Evolutionary conservation across 176 grass and related monocot species (phyloP).

Genomic region (Carex myosuroides): DNA sequence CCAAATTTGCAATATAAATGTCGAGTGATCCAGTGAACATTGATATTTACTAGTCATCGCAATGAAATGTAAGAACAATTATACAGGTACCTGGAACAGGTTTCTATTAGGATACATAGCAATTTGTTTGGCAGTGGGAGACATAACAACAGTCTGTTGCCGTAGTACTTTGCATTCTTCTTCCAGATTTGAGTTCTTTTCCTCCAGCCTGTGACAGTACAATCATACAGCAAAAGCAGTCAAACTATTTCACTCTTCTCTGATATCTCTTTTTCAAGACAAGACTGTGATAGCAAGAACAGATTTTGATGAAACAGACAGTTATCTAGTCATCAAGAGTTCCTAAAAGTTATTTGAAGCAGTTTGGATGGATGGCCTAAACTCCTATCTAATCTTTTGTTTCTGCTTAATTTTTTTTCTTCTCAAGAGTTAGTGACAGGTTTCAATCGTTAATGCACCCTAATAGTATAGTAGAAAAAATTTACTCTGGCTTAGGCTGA

Average conservation of each 20-base stretch:
- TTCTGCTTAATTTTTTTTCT: neutral
- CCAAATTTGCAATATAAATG: slow-evolving; percentile 26
- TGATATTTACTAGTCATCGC: slow-evolving; percentile 25
- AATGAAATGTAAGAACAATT: slow-evolving; percentile 25
- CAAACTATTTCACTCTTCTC: neutral
- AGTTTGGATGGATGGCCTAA: neutral
- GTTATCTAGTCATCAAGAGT: neutral
- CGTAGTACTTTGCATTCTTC: slow-evolving; percentile 95
- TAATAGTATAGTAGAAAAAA: slow-evolving; percentile 11
- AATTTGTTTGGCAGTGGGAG: slow-evolving; percentile 79
- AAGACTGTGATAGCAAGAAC: slow-evolving; percentile 16
- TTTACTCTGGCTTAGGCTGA: neutral
- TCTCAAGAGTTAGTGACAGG: neutral
- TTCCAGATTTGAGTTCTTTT: slow-evolving; percentile 86
- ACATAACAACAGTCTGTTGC: slow-evolving; percentile 89
- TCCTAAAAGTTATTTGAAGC: neutral
- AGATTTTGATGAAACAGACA: neutral
- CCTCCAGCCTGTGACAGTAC: slow-evolving; percentile 56
- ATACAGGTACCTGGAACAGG: slow-evolving; percentile 27
- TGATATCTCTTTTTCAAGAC: neutral
- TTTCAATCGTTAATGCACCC: neutral
- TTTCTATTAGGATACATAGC: slow-evolving; percentile 56
- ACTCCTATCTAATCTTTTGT: neutral
- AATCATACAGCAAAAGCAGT: slow-evolving; percentile 4
- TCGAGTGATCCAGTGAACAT: slow-evolving; percentile 1